phyloP scores from a whole-genome alignment of 1,284 basidiomycete species.

The Leccinum subspadiceum region DNA sequence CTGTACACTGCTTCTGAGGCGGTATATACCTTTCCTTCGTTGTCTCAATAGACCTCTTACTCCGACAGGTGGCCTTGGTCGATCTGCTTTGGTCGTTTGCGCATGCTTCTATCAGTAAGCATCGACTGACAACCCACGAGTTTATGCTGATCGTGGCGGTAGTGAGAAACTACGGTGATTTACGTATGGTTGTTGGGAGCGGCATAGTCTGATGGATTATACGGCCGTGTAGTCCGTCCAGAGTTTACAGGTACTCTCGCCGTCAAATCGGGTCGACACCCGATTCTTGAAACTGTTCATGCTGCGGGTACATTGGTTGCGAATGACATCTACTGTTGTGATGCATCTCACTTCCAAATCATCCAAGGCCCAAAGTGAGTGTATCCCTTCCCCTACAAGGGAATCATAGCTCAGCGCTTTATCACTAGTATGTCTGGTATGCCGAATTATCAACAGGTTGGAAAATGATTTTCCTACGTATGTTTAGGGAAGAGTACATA shows the following conservation, averaged over 20 bases:
- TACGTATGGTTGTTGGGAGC: constrained; percentile 5
- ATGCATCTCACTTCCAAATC: constrained; percentile 82
- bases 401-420: background rate
- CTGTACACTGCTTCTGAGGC: constrained; percentile 89
- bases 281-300: constrained; percentile 77
- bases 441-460: background rate
- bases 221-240: constrained; percentile 64
- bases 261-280: constrained; percentile 83
- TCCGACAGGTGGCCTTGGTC: constrained; percentile 66
- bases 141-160: background rate
- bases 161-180: constrained; percentile 73
- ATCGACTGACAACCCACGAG: background rate
- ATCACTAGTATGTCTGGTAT: constrained; percentile 76
- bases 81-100: constrained; percentile 89
- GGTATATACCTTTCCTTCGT: constrained; percentile 38
- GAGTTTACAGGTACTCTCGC: constrained; percentile 85
- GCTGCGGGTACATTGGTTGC: constrained; percentile 69
- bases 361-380: constrained; percentile 86
- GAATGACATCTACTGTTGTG: constrained; percentile 85
- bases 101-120: constrained; percentile 71
- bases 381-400: background rate
- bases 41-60: background rate
- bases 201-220: background rate
- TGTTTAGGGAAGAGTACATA: constrained; percentile 86
- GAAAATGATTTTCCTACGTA: background rate